Percentiles rank a stretch among this genome's conserved stretches.
Conservation (phyloP, 2,329 filamentous ascomycete genomes). For the Monascus ruber region DNA sequence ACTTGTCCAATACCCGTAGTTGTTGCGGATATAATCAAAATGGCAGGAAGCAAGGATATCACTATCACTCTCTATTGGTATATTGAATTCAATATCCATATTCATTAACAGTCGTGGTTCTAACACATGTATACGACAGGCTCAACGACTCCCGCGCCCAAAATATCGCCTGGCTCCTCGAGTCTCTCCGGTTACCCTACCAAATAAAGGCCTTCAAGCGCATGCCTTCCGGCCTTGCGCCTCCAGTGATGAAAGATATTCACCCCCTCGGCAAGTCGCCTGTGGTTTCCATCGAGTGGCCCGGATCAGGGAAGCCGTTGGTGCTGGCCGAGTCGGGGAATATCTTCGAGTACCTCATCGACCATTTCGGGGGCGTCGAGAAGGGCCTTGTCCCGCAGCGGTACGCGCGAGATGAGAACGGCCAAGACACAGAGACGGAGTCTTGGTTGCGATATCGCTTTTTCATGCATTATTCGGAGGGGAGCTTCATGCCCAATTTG, state of each 20-base stretch:
- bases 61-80: conserved; percentile 58
- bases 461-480: conserved; percentile 75
- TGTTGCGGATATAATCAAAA: background rate
- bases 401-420: conserved; percentile 43
- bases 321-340: conserved; percentile 72
- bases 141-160: conserved; percentile 73
- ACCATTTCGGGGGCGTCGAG: conserved; percentile 44
- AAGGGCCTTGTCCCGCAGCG: conserved; percentile 40
- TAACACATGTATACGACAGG: conserved; percentile 38
- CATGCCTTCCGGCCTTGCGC: conserved; percentile 52
- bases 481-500: conserved; percentile 64
- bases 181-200: conserved; percentile 70
- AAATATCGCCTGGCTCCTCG: conserved; percentile 73
- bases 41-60: conserved; percentile 17
- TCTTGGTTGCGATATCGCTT: conserved; percentile 53
- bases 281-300: conserved; percentile 53
- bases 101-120: no score
- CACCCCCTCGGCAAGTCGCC: conserved; percentile 85
- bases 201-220: conserved; percentile 72
- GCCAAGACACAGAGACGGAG: conserved; percentile 41
- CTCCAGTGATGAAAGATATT: conserved; percentile 61
- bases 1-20: no score
- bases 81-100: conserved; percentile 1
- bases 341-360: conserved; percentile 71
- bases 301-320: conserved; percentile 35